Base-by-base conservation (phyloP, 495 filamentous ascomycete species). In the Aspergillus carlsbadensis region DNA sequence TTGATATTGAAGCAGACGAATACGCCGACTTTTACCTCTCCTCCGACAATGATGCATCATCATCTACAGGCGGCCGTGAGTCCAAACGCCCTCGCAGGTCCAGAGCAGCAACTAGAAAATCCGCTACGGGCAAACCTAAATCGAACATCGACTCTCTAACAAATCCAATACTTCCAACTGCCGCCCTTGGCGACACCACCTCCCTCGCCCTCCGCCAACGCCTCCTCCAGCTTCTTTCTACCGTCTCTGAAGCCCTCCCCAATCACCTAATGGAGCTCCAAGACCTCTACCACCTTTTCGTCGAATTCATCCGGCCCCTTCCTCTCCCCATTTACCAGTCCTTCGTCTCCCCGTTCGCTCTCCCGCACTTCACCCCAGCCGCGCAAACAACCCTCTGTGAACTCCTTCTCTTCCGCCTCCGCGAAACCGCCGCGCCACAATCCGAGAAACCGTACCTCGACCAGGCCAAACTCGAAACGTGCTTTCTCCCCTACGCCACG, bases 401-500 rank as follows among this genome's bases (percentile, higher is more conserved):
- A 50, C 75, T 78, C 24, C 65, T 95, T 5, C 74, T 92, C 10
- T 78, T 78, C 15, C 76, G 79, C 13, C 72, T 96, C 24, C 76
- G 88, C 47, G 83, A 87, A 8, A 63, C 75, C 6, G 70, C 76
- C 3, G 80, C 84, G 0, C 84, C 88, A 0, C 65, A 64, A 39
- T 78, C 81, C 22, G 61, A 63, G 0, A 61, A 77, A 0, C 64
- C 73, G 6, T 74, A 73, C 34, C 71, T 95, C 6, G 82, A 76
- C 7, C 74, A 80, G 39, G 63, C 71, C 2, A 82, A 87, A 31
- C 69, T 96, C 20, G 80, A 89, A 56, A 55, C 75, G 41, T 85
- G 82, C 63, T 95, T 84, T 64, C 75, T 96, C 2, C 91, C 90
- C 0, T 90, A 78, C 50, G 70, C 85, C 1, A 90, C 92, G 0